Base-by-base conservation (phyloP, 768 basidiomycete genomes). In the Naganishia antarctica region DNA sequence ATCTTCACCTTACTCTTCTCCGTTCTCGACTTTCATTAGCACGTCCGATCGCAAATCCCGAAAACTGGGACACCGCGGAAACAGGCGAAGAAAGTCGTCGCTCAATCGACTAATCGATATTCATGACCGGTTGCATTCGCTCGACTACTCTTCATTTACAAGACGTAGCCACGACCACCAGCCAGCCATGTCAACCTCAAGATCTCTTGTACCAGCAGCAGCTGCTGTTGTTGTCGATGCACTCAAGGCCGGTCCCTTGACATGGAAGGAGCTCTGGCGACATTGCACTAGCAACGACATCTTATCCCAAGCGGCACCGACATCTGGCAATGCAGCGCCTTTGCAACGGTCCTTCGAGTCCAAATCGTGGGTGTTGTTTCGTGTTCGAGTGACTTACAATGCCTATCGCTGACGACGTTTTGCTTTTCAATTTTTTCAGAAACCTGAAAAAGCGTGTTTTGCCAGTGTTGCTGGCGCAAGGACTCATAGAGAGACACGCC, bases 371-470 rank as follows among this genome's bases (percentile, higher is more conserved):
- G 63, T 59, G 23, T 21, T 11, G 18, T 23, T 41, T 4, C n/a
- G 15, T 2, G 16, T 61, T 5, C 26, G 16, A 3, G 18, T 53
- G 11, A n/a, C 49, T 51, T 21, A 12, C 23, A 4, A 34, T 28
- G 18, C 21, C 34, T 11, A n/a, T 26, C 18, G 40, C 34, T 32
- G 29, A 34, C 37, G 5, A 49, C n/a, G n/a, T n/a, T n/a, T n/a
- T n/a, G n/a, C n/a, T n/a, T n/a, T n/a, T n/a, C n/a, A n/a, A n/a
- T n/a, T n/a, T n/a, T n/a, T n/a, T n/a, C 16, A 63, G 62, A 3
- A 51, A 63, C 23, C 40, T 63, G 23, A 63, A 63, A 43, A 51
- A 63, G 43, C 62, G 62, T 0, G 53, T 63, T 37, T 50, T 63
- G 5, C 62, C 62, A 9, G 43, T 44, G 18, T 18, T 63, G 16